These are phyloP conservation scores for Hemerocallis citrina DNA, from an alignment of 106 monocot genomes.

Conservation along the genomic window DNA sequence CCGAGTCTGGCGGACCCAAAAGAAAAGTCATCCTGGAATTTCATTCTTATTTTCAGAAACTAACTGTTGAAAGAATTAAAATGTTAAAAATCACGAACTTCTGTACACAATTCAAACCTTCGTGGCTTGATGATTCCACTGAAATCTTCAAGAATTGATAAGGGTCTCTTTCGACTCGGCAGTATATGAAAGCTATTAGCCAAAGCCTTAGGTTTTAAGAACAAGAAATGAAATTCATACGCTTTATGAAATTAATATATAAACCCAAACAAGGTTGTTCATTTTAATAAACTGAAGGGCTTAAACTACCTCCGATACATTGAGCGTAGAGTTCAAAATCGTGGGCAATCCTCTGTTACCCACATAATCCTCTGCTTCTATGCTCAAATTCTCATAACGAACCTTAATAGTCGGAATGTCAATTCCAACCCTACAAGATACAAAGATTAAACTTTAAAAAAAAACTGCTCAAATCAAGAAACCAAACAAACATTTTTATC, in stretches of 20 bases:
- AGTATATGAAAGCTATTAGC: slow-evolving; percentile 28
- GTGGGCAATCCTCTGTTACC: slow-evolving; percentile 65
- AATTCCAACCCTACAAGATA: slow-evolving; percentile 41
- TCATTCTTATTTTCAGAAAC: no score
- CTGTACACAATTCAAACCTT: no score
- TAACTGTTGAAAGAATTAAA: no score
- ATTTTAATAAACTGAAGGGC: neutral
- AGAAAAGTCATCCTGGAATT: slow-evolving; percentile 51
- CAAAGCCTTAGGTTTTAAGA: slow-evolving; percentile 9
- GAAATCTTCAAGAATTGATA: slow-evolving; percentile 34
- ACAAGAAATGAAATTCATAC: neutral
- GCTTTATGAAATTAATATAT: neutral
- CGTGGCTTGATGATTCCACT: slow-evolving; percentile 43
- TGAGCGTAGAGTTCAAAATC: slow-evolving; percentile 37
- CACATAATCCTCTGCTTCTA: slow-evolving; percentile 40
- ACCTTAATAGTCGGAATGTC: slow-evolving; percentile 71
- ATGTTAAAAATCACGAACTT: no score
- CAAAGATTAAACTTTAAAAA: no score
- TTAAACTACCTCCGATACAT: slow-evolving; percentile 31
- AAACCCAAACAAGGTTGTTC: neutral
- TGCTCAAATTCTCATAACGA: slow-evolving; percentile 43
- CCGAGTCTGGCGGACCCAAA: slow-evolving; percentile 53
- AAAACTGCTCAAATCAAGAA: no score
- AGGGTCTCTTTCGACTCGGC: slow-evolving; percentile 30
- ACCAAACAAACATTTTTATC: no score